phyloP scores from a whole-genome alignment of 768 basidiomycete genomes.

The Lactarius sanguifluus region DNA sequence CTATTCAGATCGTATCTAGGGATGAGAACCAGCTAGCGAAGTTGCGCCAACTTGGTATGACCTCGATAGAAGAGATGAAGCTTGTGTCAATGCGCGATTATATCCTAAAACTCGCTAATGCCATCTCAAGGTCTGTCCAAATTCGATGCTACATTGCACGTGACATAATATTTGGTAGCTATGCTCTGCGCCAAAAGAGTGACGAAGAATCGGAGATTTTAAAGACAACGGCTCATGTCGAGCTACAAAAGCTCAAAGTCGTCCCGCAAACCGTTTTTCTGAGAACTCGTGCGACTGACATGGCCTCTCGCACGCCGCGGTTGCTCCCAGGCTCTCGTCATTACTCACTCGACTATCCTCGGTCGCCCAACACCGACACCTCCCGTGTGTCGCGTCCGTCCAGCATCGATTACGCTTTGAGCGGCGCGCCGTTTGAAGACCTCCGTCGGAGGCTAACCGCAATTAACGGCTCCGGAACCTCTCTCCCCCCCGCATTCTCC shows the following conservation, averaged over 20 bases:
- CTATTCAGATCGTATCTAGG: slow-evolving; percentile 42
- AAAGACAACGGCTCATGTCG: slow-evolving; percentile 64
- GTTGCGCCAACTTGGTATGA: slow-evolving; percentile 88
- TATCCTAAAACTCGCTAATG: slow-evolving; percentile 77
- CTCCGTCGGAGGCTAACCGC: slow-evolving; percentile 71
- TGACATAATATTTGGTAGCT: slow-evolving; percentile 44
- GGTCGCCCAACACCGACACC: slow-evolving; percentile 50
- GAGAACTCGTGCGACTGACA: slow-evolving; percentile 51
- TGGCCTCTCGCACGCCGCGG: slow-evolving; percentile 40
- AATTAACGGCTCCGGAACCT: slow-evolving; percentile 70
- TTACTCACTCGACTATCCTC: slow-evolving; percentile 41
- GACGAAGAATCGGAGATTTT: slow-evolving; percentile 66
- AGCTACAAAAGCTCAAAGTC: slow-evolving; percentile 84
- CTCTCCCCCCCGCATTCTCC: slow-evolving; percentile 48
- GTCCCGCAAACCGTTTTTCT: slow-evolving; percentile 92
- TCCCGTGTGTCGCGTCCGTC: slow-evolving; percentile 48
- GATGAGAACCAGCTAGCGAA: slow-evolving; percentile 76
- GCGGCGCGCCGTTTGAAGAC: slow-evolving; percentile 71
- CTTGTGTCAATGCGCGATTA: slow-evolving; percentile 88
- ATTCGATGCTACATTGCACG: background rate
- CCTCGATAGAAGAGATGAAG: slow-evolving; percentile 75
- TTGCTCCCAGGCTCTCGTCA: slow-evolving; percentile 42
- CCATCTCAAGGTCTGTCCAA: slow-evolving; percentile 57
- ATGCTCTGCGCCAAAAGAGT: slow-evolving; percentile 59
- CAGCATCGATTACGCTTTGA: slow-evolving; percentile 46